Base-by-base conservation (phyloP, 352 stramenopile species). In the Phytophthora tubulina region DNA sequence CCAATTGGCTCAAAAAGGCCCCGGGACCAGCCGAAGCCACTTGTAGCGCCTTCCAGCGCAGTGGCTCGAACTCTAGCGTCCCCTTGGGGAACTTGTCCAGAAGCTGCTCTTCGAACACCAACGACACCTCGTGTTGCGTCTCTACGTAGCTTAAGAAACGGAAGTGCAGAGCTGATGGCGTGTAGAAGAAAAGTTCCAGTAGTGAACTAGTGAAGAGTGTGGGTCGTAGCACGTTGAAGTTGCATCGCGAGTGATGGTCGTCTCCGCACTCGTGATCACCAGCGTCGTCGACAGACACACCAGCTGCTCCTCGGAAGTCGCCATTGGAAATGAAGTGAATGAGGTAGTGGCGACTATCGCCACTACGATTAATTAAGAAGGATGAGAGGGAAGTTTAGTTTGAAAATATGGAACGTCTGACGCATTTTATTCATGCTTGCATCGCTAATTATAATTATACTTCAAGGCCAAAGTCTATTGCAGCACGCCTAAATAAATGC, bases 81-180 rank as follows among this genome's bases (percentile, higher is more conserved):
- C 71, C 68, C 0, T 63, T 30, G 0, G 81, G 78, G 36, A 90
- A 89, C 14, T 75, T 69, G 2, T 6, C 15, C 8, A 91, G 60
- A 49, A 85, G 63, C 44, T 70, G 49, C 53, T 88, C 79, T 14
- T 90, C 82, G 54, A 90, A 86, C 36, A 88, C 84, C n/a, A 91
- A 73, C 38, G 82, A 90, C 17, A 92, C 50, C 63, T 92, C 84
- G 64, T 92, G 80, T 51, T 88, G 79, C 21, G 81, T 89, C 74
- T 92, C 80, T 17, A 88, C 82, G 65, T 86, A 89, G 67, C 84
- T 92, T 21, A 92, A 63, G 59, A 92, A 90, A 8, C 78, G 78
- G 50, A 69, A 14, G 31, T 30, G 6, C 8, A 48, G 5, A 33
- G 6, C 13, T 35, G 50, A 39, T 7, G 45, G 33, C 17, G 74